Evolutionary conservation across 202 grass and related monocot species (phyloP), one percentile per base, ranked within the genome.

Genomic region (Setaria italica): DNA sequence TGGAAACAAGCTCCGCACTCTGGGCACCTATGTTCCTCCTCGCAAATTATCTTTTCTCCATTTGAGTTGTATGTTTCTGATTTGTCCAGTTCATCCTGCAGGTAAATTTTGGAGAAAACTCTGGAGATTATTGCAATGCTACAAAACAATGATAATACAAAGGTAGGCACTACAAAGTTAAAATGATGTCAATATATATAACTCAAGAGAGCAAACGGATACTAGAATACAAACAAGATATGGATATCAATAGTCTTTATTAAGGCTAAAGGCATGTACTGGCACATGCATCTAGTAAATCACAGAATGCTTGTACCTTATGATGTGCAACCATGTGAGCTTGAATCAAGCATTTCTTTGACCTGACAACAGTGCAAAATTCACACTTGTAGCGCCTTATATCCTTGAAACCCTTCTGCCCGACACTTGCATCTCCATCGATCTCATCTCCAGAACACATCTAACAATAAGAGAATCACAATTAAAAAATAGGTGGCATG

Each of bases 331-430:
- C 71, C 85, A 99, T 90, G 88, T 95, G 96, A 74, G 91, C 84
- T 81, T 76, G 78, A 5, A 99, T 90, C 25, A 99, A 88, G 63
- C 45, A 85, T 69, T 84, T 91, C 85, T 99, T 99, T 9, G 91
- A 95, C 75, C 91, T 89, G 39, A 84, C 70, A 83, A 99, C 83
- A 3, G 70, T 83, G 67, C 93, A 99, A 84, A 89, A 94, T 33
- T 92, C 90, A 84, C 96, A 99, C 41, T 84, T 73, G 84, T 95
- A 94, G 70, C 79, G 87, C 60, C 93, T 94, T 67, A 94, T 87
- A 76, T 98, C 84, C 62, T 62, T 81, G 76, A 21, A 69, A 60
- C 57, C 65, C 17, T 48, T 82, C 15, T 66, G 85, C 42, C 87
- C 21, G 43, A 69, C 53, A 8, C 11, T 79, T 20, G 4, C 70